Evolutionary conservation across 345 rosid genomes (phyloP), one percentile per base, ranked within the genome.

Genomic region (Microthlaspi erraticum): DNA sequence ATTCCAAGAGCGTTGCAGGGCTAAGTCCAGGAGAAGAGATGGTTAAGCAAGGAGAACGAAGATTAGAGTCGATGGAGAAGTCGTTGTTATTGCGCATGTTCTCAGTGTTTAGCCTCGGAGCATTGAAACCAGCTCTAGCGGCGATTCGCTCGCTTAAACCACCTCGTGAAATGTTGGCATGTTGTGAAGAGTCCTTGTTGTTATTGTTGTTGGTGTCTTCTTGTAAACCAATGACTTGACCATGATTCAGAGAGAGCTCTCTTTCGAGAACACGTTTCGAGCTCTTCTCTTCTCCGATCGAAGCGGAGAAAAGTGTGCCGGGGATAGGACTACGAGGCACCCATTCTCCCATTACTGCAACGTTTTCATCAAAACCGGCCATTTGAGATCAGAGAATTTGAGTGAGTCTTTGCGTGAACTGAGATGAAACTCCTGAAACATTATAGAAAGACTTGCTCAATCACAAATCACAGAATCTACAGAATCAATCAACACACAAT

Each of bases 11-110:
- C 16, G 91, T 82, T 2, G 98, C 82, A 52, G 98, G 99, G 79
- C 99, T 94, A 53, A 91, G 83, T 11, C 98, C 97, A 38, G 96
- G 85, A 46, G 98, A 84, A 26, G 98, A 84, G 66, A 94, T 88
- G 26, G 90, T 94, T 68, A 89, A 77, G 77, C 78, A 83, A 66
- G 93, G 88, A 56, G 97, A 86, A 8, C 79, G 79, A 63, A 76
- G 52, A 32, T 72, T 74, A 37, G 93, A 72, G 51, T 83, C 86
- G 14, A 74, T 32, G 6, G 84, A 73, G 20, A 85, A 88, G 70
- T 79, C 81, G 41, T 79, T 66, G 18, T 58, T 68, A 26, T 95
- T 74, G 73, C 95, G 85, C 41, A 89, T 86, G 31, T 83, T 84
- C 49, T 89, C 83, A 0, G 96, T 86, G 74, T 87, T 89, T 64